Percentiles rank a stretch among this genome's conserved stretches.
These are phyloP conservation scores for Cystobasidium sp. DNA, from an alignment of 1,284 basidiomycete species.

Conservation along the genomic window DNA sequence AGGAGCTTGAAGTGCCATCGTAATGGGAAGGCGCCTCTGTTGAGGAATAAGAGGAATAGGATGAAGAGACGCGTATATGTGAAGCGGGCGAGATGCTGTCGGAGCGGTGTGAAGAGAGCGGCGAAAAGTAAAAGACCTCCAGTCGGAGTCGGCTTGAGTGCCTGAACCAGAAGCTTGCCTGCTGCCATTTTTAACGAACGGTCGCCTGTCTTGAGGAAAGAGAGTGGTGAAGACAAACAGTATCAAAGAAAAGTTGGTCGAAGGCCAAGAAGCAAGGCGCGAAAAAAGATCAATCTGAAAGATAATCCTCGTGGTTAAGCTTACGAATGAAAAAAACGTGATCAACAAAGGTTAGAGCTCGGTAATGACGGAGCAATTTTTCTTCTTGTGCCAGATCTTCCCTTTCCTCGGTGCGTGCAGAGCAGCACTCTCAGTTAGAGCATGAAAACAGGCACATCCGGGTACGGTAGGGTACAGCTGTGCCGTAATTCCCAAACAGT, in stretches of 20 bases:
- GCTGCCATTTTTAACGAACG: not conserved
- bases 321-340: slow-evolving; percentile 9
- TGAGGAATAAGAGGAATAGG: slow-evolving; percentile 34
- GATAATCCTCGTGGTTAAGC: not conserved
- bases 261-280: not conserved
- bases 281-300: not conserved
- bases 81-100: slow-evolving; percentile 16
- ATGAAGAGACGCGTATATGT: slow-evolving; percentile 24
- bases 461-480: not conserved
- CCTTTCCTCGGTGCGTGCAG: not conserved
- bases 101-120: slow-evolving; percentile 23
- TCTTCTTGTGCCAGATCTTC: not conserved
- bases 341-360: not conserved
- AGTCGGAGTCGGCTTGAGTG: slow-evolving; percentile 31
- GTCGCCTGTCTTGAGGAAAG: not conserved
- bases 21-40: slow-evolving; percentile 34
- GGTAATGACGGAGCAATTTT: not conserved
- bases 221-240: not conserved
- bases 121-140: slow-evolving; percentile 18
- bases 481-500: not conserved
- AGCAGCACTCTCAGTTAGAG: not conserved
- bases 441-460: not conserved
- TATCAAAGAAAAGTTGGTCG: not conserved
- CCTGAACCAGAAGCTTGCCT: slow-evolving; percentile 26
- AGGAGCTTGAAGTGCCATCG: slow-evolving; percentile 41